Conservation (phyloP, 805 yeast genomes). For the Yarrowia alimentaria region DNA sequence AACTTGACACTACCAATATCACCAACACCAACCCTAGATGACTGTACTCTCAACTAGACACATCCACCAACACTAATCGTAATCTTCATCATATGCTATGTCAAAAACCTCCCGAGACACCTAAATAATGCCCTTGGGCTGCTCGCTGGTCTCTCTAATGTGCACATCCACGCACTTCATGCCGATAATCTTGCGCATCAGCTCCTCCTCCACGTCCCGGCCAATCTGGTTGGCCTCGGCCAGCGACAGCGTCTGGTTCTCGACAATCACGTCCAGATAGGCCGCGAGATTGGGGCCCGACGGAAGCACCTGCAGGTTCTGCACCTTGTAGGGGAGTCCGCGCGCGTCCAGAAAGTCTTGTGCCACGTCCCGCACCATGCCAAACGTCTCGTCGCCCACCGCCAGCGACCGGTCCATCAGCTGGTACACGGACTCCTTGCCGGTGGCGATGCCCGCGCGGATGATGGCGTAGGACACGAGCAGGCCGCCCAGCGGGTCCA, state of each 20-base stretch:
- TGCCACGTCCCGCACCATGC: slow-evolving; percentile 24
- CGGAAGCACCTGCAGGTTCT: slow-evolving; percentile 27
- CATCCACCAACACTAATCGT: too few relatives aligned
- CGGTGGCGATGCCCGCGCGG: slow-evolving; percentile 79
- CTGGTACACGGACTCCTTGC: slow-evolving; percentile 67
- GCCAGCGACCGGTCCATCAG: slow-evolving; percentile 52
- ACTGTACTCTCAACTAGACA: too few relatives aligned
- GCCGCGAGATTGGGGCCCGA: slow-evolving; percentile 28
- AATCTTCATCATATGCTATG: too few relatives aligned
- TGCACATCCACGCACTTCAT: slow-evolving; percentile 26
- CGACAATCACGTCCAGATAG: neutral
- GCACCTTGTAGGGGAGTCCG: slow-evolving; percentile 1
- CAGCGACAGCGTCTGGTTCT: neutral
- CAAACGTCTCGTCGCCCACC: slow-evolving; percentile 27
- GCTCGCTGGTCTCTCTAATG: slow-evolving; percentile 18
- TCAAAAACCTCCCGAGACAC: too few relatives aligned
- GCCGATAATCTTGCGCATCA: slow-evolving; percentile 12
- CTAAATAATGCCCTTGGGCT: slow-evolving; percentile 11
- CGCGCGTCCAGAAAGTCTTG: slow-evolving; percentile 12
- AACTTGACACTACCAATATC: too few relatives aligned
- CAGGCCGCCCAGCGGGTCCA: slow-evolving; percentile 91
- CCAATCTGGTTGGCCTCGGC: slow-evolving; percentile 21
- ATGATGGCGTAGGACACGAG: slow-evolving; percentile 78
- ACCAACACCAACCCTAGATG: too few relatives aligned
- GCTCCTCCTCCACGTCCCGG: slow-evolving; percentile 2